These are phyloP conservation scores for Coemansia sp. DNA, from an alignment of 192 early-diverging fungal species.

Conservation along the genomic window DNA sequence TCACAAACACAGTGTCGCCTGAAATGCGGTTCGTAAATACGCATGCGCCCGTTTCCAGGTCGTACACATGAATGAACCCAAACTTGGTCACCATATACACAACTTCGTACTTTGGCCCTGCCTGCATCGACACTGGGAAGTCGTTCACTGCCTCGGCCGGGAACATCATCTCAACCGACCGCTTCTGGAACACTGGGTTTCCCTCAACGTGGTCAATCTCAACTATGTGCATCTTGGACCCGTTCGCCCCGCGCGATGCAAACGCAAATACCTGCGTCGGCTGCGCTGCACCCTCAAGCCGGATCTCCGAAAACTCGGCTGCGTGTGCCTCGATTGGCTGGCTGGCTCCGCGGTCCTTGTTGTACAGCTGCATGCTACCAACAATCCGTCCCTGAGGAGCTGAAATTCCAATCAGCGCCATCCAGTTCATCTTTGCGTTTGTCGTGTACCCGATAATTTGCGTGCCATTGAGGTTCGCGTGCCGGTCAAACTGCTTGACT, in stretches of 20 bases:
- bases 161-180: slow-evolving; percentile 91
- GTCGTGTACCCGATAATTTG: slow-evolving; percentile 98
- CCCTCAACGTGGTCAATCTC: slow-evolving; percentile 95
- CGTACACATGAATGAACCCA: slow-evolving; percentile 96
- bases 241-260: slow-evolving; percentile 75
- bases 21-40: slow-evolving; percentile 98
- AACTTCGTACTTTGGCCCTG: slow-evolving; percentile 90
- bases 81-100: slow-evolving; percentile 97
- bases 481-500: slow-evolving; percentile 90
- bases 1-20: slow-evolving; percentile 98
- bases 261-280: slow-evolving; percentile 93
- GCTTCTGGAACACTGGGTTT: slow-evolving; percentile 86
- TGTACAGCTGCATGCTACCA: slow-evolving; percentile 96
- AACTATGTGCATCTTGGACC: slow-evolving; percentile 93
- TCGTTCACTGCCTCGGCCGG: slow-evolving; percentile 93
- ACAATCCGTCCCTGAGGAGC: slow-evolving; percentile 87
- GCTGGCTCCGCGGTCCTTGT: slow-evolving; percentile 85
- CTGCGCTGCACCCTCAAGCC: slow-evolving; percentile 68
- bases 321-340: slow-evolving; percentile 97
- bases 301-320: slow-evolving; percentile 90
- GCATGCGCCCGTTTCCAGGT: slow-evolving; percentile 90
- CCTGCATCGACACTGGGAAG: slow-evolving; percentile 97
- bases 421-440: slow-evolving; percentile 91
- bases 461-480: slow-evolving; percentile 73
- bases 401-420: slow-evolving; percentile 92